These are phyloP conservation scores for Hemisphaericaspora nanyangensis DNA, from an alignment of 805 yeast species.

Conservation along the genomic window DNA sequence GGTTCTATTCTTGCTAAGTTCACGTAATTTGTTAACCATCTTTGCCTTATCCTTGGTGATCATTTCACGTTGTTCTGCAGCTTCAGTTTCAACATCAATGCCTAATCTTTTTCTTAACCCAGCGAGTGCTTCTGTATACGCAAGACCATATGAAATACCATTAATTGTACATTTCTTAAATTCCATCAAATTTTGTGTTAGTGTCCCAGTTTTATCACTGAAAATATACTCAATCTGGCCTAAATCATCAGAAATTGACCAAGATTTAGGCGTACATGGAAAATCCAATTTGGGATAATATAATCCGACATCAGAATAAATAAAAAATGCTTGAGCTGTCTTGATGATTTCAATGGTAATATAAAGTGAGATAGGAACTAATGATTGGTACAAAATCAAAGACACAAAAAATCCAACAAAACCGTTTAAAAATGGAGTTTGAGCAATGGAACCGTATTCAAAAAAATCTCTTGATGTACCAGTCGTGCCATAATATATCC, in stretches of 20 bases:
- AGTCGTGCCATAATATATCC: conserved; percentile 50
- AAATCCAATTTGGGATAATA: conserved; percentile 67
- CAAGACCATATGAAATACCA: conserved; percentile 70
- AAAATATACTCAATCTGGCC: conserved; percentile 84
- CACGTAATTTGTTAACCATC: conserved; percentile 46
- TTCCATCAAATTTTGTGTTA: conserved; percentile 84
- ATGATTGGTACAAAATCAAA: conserved; percentile 68
- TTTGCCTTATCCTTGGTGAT: conserved; percentile 54
- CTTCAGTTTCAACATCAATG: conserved; percentile 63
- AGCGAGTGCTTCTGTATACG: conserved; percentile 79
- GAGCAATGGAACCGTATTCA: conserved; percentile 69
- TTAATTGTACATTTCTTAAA: conserved; percentile 76
- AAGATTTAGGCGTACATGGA: conserved; percentile 80
- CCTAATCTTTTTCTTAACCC: conserved; percentile 80
- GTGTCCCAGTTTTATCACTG: conserved; percentile 81
- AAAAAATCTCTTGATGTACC: conserved; percentile 55
- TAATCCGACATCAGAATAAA: conserved; percentile 69
- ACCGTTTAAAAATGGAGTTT: conserved; percentile 64
- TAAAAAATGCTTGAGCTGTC: conserved; percentile 78
- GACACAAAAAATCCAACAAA: conserved; percentile 72
- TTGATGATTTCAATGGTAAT: conserved; percentile 80
- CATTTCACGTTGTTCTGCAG: conserved; percentile 45
- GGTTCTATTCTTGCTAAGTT: conserved; percentile 15
- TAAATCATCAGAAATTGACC: conserved; percentile 83
- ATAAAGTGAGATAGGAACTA: conserved; percentile 80